These are phyloP conservation scores for Venturia carpophila DNA, from an alignment of 2,329 filamentous ascomycete genomes.

Conservation along the genomic window DNA sequence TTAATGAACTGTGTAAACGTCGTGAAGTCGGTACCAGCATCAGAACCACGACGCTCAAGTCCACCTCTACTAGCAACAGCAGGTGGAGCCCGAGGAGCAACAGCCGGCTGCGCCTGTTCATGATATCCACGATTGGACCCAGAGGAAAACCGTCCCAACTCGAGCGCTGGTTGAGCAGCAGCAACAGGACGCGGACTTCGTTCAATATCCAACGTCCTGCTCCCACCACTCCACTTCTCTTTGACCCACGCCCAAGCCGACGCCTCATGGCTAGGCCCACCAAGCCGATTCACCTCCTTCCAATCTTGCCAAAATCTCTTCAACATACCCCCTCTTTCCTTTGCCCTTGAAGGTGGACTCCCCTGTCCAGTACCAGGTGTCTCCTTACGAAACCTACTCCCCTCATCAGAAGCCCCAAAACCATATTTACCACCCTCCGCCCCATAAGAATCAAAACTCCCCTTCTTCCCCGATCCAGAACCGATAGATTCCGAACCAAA, in stretches of 20 bases:
- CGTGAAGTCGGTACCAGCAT: neutral
- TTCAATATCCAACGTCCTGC: neutral
- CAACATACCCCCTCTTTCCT: neutral
- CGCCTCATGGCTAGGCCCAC: constrained; percentile 3
- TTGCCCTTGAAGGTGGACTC: neutral
- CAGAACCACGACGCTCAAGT: neutral
- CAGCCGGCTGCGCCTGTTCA: neutral
- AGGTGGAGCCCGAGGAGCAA: neutral
- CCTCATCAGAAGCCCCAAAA: neutral
- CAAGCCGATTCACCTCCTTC: constrained; percentile 1
- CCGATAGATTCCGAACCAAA: neutral
- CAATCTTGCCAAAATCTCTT: neutral
- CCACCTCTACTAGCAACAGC: neutral
- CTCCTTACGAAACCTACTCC: neutral
- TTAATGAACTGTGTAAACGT: neutral
- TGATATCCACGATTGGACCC: neutral
- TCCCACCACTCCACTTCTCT: neutral
- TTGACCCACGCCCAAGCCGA: neutral
- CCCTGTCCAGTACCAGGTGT: neutral
- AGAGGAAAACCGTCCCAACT: neutral
- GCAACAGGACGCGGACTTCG: neutral
- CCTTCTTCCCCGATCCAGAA: neutral
- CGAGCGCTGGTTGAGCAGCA: neutral
- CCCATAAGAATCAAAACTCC: neutral
- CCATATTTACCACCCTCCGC: neutral